Conservation (phyloP, 2,329 filamentous ascomycete genomes). For the Paecilomyces sp. region DNA sequence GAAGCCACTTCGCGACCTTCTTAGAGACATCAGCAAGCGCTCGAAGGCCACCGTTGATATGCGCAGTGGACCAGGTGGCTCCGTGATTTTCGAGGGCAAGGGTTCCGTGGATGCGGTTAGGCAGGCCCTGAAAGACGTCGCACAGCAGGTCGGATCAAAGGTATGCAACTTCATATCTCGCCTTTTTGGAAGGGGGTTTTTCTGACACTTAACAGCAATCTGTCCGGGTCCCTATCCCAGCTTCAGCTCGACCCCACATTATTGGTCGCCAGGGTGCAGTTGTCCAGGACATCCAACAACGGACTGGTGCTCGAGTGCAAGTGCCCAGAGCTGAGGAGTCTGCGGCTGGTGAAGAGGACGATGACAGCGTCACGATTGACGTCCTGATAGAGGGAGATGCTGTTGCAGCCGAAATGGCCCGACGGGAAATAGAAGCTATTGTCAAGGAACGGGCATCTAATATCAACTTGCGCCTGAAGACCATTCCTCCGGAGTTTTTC, state of each 20-base stretch:
- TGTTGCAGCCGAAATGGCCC: constrained; percentile 75
- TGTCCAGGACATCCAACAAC: constrained; percentile 83
- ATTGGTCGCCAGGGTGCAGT: constrained; percentile 87
- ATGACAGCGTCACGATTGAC: constrained; percentile 70
- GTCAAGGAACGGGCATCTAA: constrained; percentile 78
- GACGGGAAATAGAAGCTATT: constrained; percentile 77
- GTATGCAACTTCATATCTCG: constrained; percentile 41
- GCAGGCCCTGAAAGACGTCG: constrained; percentile 81
- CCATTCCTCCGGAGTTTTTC: constrained; percentile 86
- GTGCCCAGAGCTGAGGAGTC: constrained; percentile 72
- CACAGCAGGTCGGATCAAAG: constrained; percentile 79
- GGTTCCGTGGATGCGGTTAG: constrained; percentile 78
- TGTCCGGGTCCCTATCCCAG: constrained; percentile 71
- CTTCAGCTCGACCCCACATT: constrained; percentile 77
- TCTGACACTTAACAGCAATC: constrained; percentile 44
- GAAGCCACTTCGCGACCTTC: constrained; percentile 74
- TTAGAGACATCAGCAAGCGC: constrained; percentile 87
- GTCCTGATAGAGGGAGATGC: constrained; percentile 88
- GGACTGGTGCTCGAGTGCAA: constrained; percentile 83
- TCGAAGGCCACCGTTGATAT: constrained; percentile 81
- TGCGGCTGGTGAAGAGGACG: constrained; percentile 62
- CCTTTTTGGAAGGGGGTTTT: neutral
- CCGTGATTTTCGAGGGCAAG: constrained; percentile 73
- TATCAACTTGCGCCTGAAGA: constrained; percentile 71
- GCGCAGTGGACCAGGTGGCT: constrained; percentile 63